Base-by-base conservation (phyloP, 768 basidiomycete genomes). In the Tylopilus rubrobrunneus region DNA sequence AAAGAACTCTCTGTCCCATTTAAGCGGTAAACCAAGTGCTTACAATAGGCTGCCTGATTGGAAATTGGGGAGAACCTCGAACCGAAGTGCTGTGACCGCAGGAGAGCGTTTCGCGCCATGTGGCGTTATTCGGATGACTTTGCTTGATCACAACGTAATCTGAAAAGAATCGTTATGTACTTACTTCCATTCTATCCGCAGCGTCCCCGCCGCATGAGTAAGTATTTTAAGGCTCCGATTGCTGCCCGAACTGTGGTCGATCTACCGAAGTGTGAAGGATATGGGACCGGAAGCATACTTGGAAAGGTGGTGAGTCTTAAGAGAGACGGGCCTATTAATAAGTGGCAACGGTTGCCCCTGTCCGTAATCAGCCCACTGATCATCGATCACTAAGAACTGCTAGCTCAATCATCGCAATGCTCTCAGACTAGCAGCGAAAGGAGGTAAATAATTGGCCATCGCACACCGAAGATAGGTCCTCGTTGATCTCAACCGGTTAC, bases 391-490 rank as follows among this genome's bases (percentile, higher is more conserved):
- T 25, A 25, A 25, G 39, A 19, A 19, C n/a, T n/a, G n/a, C 37
- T 39, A 6, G 19, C 19, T 19, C 19, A 19, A 19, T 19, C 19
- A 19, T 17, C 9, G 4, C 7, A 19, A 19, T 19, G 19, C 1
- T 28, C 29, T 57, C 23, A 53, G n/a, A 51, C 8, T 8, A 31
- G 15, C 10, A n/a, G 17, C 5, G 14, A 31, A 9, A 19, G 5
- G 15, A 47, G 19, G 41, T 11, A 55, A 44, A 14, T n/a, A 10
- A 31, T 7, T 31, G 31, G 29, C 42, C 12, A 2, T 45, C 27
- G 71, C 86, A 57, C 65, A 92, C 92, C 86, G 43, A 95, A 82
- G n/a, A 84, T 67, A 7, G 91, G 87, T 61, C 90, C 10, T 82
- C 74, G 33, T 78, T 74, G 6, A 80, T 78, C 58, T 92, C 87